phyloP scores from a whole-genome alignment of 2,329 filamentous ascomycete genomes.

The Podosphaera leucotricha region DNA sequence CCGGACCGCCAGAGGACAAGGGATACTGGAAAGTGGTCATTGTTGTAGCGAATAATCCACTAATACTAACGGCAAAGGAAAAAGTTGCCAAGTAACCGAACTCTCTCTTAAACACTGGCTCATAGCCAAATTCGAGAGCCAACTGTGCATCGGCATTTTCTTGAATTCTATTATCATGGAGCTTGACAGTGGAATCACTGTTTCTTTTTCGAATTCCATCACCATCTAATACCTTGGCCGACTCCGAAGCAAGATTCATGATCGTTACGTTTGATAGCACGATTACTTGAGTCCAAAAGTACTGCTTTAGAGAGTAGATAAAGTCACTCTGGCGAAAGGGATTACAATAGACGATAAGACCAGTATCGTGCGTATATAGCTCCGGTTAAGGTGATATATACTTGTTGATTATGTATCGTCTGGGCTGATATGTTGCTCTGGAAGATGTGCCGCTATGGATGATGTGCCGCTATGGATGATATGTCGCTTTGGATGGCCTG shows the following conservation, averaged over 20 bases:
- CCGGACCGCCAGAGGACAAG: slow-evolving; percentile 26
- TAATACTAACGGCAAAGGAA: slow-evolving; percentile 34
- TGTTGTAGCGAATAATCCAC: slow-evolving; percentile 29
- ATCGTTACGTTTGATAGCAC: not conserved
- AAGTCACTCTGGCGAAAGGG: not conserved
- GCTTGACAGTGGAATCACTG: not conserved
- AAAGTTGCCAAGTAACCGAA: slow-evolving; percentile 34
- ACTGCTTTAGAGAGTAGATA: not conserved
- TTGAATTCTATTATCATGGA: not conserved
- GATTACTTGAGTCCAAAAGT: not conserved
- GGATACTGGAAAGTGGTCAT: slow-evolving; percentile 31
- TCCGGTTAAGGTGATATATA: too few relatives aligned
- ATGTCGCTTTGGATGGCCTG: not conserved
- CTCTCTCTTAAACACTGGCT: slow-evolving; percentile 31
- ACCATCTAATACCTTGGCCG: not conserved
- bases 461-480: not conserved
- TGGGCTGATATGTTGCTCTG: too few relatives aligned
- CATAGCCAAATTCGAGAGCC: slow-evolving; percentile 15
- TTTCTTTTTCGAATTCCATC: not conserved
- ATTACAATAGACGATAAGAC: not conserved
- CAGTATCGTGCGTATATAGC: too few relatives aligned
- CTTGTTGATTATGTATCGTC: too few relatives aligned
- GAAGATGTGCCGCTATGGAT: too few relatives aligned
- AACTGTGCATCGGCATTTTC: slow-evolving; percentile 14
- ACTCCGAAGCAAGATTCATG: not conserved